Evolutionary conservation across 768 basidiomycete species (phyloP), one percentile per base, ranked within the genome.

Genomic region (Amylocystis lapponica): DNA sequence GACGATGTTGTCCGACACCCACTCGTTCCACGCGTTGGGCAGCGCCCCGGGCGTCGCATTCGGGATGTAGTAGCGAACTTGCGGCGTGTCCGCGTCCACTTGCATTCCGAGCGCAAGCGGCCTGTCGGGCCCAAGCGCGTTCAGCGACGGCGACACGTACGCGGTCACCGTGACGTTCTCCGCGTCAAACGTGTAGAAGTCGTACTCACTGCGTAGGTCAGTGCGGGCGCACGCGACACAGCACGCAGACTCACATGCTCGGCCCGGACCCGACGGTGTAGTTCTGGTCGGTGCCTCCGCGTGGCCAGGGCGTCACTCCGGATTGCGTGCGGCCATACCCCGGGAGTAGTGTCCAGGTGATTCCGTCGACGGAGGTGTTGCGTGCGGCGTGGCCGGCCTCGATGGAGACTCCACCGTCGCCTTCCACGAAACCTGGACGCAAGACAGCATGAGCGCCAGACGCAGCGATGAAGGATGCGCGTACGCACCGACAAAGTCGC

Each of bases 181-280:
- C 33, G 51, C 55, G 22, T 58, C 54, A 69, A 82, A 81, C 44
- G 64, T 75, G 61, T 65, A 76, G 58, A 84, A 81, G 58, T 81
- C 78, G 58, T 85, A 86, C 58, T 79, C 75, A 39, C 78, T 79
- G 49, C 5, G n/a, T 23, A 26, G 37, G 2, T 25, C 23, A 46
- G 27, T 25, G 16, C 12, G 11, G 17, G 29, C 20, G 12, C 13
- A 41, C 23, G 19, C 22, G 4, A 33, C 14, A 34, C 10, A 21
- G 16, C 11, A 26, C 17, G 14, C 8, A 7, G 42, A 57, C 75
- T 48, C 48, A 79, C 77, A 84, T 52, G 19, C 70, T 69, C 11
- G 84, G 82, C 1, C 83, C 83, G 5, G 67, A 55, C n/a, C 83
- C 83, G 23, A 71, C 70, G 8, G 74, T 69, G 60, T 81, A 84